Evolutionary conservation across 352 stramenopile genomes (phyloP).

Genomic region (Globisporangium abappressorium): DNA sequence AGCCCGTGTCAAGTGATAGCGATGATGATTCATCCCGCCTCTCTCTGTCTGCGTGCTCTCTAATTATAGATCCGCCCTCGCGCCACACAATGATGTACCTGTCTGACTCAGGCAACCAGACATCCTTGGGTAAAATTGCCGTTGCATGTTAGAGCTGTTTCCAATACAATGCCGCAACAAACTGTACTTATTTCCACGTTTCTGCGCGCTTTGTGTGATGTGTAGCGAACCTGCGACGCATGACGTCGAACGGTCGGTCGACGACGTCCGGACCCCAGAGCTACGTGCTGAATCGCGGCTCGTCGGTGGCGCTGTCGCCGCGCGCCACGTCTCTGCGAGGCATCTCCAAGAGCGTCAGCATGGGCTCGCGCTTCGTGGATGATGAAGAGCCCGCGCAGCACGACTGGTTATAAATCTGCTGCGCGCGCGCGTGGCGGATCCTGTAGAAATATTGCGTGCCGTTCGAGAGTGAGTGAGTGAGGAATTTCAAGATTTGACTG

Average conservation of each 20-base stretch:
- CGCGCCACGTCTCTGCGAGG: conserved; percentile 36
- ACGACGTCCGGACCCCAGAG: conserved; percentile 34
- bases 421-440: conserved; percentile 4
- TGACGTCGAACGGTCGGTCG: conserved; percentile 40
- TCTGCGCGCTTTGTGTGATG: conserved; percentile 9
- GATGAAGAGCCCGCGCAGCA: conserved; percentile 70
- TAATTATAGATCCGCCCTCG: conserved; percentile 24
- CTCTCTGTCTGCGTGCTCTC: neutral
- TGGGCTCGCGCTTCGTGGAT: conserved; percentile 46
- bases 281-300: conserved; percentile 42
- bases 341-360: conserved; percentile 77
- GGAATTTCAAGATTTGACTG: conserved; percentile 12
- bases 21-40: conserved; percentile 4
- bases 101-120: conserved; percentile 28
- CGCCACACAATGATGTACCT: conserved; percentile 58
- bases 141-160: conserved; percentile 19
- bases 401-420: conserved; percentile 65
- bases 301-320: conserved; percentile 56
- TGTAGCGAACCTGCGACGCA: conserved; percentile 56
- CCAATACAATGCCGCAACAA: conserved; percentile 25
- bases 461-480: conserved; percentile 1
- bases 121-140: conserved; percentile 31
- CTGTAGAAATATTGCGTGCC: conserved; percentile 16
- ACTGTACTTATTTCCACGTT: conserved; percentile 14
- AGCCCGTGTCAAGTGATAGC: neutral